phyloP scores from a whole-genome alignment of 129 eudicot species.

The Daucus carota region DNA sequence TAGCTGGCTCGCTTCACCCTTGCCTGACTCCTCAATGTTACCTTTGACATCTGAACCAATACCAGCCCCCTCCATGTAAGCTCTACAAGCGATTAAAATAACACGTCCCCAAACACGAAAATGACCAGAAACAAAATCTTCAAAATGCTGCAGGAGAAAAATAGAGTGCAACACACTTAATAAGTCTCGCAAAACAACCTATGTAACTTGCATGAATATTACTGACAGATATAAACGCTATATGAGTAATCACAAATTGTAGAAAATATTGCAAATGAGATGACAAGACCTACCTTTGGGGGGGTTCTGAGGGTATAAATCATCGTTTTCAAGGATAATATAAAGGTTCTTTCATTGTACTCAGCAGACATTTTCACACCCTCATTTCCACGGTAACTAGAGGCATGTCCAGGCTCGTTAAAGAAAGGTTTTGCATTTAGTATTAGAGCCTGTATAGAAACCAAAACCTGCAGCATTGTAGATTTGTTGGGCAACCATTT shows the following conservation, averaged over 20 bases:
- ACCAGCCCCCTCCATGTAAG: constrained; percentile 64
- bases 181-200: neutral
- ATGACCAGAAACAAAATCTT: constrained; percentile 74
- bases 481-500: constrained; percentile 51
- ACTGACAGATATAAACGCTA: neutral
- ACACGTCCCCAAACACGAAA: constrained; percentile 48
- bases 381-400: constrained; percentile 14
- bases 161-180: neutral
- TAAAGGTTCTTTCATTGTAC: constrained; percentile 41
- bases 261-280: neutral
- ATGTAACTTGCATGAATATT: neutral
- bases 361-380: constrained; percentile 27
- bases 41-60: constrained; percentile 42
- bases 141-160: constrained; percentile 50
- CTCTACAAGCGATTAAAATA: constrained; percentile 54
- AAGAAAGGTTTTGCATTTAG: constrained; percentile 47
- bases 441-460: constrained; percentile 61
- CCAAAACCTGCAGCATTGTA: constrained; percentile 62
- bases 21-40: constrained; percentile 12
- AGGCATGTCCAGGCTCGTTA: constrained; percentile 52
- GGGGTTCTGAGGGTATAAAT: constrained; percentile 51
- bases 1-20: constrained; percentile 19
- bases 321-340: constrained; percentile 54
- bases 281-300: constrained; percentile 36
- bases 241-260: neutral